A percentile compares a stretch with the other conserved stretches of the same genome.
Conservation (phyloP, 257 asterid genomes). For the Capsicum pubescens region DNA sequence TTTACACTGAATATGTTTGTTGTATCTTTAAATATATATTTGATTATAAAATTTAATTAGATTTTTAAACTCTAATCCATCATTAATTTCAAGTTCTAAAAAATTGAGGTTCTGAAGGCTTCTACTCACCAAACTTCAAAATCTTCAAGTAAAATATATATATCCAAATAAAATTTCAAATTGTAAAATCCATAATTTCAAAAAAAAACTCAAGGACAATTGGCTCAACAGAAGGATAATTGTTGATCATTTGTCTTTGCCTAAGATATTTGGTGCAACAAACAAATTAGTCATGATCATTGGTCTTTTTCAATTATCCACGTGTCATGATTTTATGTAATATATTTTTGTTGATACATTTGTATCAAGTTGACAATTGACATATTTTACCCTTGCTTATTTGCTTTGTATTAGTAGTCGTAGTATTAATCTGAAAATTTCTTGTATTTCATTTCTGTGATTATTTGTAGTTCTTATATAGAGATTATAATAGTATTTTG, state of each 20-base stretch:
- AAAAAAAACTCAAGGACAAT: too few species aligned
- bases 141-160: neutral
- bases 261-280: neutral
- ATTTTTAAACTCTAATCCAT: neutral
- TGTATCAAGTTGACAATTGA: too few species aligned
- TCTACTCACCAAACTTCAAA: neutral
- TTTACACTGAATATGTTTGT: neutral
- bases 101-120: neutral
- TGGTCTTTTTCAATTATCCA: neutral
- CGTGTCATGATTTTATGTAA: neutral
- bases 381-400: too few species aligned
- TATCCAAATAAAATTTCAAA: neutral
- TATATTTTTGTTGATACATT: too few species aligned
- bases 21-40: neutral
- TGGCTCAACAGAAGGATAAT: neutral
- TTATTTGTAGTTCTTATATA: too few species aligned
- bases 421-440: too few species aligned
- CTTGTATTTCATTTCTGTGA: too few species aligned
- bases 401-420: too few species aligned
- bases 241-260: neutral
- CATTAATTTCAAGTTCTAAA: neutral
- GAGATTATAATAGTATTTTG: too few species aligned
- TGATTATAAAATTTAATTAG: neutral
- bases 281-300: neutral
- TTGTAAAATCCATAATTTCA: neutral